Conservation (phyloP, 192 early-diverging fungal genomes). For the Physocladia obscura region DNA sequence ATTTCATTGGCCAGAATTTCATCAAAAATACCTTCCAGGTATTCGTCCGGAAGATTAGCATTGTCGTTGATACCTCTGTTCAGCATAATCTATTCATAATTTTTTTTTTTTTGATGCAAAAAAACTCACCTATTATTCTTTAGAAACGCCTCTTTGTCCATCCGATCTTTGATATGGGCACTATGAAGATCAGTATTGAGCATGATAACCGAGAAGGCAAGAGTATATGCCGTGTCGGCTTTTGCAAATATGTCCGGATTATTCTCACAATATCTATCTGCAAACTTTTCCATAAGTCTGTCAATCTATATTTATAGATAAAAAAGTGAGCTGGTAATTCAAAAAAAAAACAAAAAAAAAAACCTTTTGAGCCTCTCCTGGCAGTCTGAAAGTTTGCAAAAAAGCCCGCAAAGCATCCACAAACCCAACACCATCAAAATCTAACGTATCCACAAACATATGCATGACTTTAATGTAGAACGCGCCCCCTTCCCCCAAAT, state of each 20-base stretch:
- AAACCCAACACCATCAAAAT: constrained; percentile 55
- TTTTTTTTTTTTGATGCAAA: not conserved
- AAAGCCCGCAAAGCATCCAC: constrained; percentile 56
- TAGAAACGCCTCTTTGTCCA: constrained; percentile 58
- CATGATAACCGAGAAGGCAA: constrained; percentile 68
- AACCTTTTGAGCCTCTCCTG: constrained; percentile 65
- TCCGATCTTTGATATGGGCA: constrained; percentile 57
- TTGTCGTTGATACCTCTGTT: constrained; percentile 84
- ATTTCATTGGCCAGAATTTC: constrained; percentile 84
- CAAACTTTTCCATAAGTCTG: constrained; percentile 69
- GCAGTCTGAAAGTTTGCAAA: constrained; percentile 61
- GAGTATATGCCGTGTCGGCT: constrained; percentile 63
- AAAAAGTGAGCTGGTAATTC: not conserved
- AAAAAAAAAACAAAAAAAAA: not conserved
- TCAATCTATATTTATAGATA: constrained; percentile 43
- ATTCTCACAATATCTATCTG: constrained; percentile 61
- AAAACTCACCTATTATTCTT: constrained; percentile 53
- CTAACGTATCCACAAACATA: constrained; percentile 56
- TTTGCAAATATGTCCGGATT: constrained; percentile 60
- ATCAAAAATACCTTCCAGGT: constrained; percentile 75
- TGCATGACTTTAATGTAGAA: constrained; percentile 61
- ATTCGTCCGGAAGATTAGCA: constrained; percentile 69
- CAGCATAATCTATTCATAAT: not conserved
- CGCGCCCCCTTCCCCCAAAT: constrained; percentile 55
- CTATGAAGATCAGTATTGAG: constrained; percentile 66